A percentile compares a stretch with the other conserved stretches of the same genome.
These are phyloP conservation scores for Ampelocalamus luodianensis DNA, from an alignment of 176 grass and related monocot genomes.

Conservation along the genomic window DNA sequence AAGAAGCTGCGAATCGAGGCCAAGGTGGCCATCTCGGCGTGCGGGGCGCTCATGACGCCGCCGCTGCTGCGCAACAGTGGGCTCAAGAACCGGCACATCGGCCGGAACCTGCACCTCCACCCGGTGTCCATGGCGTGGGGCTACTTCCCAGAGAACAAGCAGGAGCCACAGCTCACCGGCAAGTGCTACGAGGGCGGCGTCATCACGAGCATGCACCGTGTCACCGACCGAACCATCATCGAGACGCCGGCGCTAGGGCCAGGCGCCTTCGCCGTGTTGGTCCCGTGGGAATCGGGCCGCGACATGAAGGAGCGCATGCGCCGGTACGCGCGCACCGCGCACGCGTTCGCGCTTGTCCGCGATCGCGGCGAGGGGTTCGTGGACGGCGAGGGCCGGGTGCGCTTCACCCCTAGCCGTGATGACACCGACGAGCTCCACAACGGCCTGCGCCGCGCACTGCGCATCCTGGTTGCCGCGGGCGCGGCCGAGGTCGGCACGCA, in stretches of 20 bases:
- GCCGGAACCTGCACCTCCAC: slow-evolving; percentile 87
- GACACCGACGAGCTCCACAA: slow-evolving; percentile 62
- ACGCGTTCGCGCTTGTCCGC: slow-evolving; percentile 67
- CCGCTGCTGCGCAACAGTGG: slow-evolving; percentile 62
- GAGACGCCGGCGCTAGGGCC: slow-evolving; percentile 74
- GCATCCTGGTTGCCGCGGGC: slow-evolving; percentile 73
- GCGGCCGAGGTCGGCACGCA: slow-evolving; percentile 84
- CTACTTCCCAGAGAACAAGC: slow-evolving; percentile 65
- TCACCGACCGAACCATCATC: slow-evolving; percentile 62
- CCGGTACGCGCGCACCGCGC: slow-evolving; percentile 71
- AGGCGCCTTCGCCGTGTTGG: slow-evolving; percentile 48
- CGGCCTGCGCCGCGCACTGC: slow-evolving; percentile 59
- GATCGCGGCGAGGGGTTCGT: slow-evolving; percentile 65
- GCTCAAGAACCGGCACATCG: slow-evolving; percentile 72
- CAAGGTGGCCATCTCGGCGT: slow-evolving; percentile 64
- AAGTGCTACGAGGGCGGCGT: slow-evolving; percentile 78
- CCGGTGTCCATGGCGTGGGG: slow-evolving; percentile 81
- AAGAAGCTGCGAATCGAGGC: slow-evolving; percentile 73
- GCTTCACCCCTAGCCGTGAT: slow-evolving; percentile 21
- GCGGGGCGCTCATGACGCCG: slow-evolving; percentile 78
- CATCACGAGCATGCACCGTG: slow-evolving; percentile 86
- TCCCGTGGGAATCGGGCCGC: slow-evolving; percentile 68
- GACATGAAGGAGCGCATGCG: slow-evolving; percentile 81
- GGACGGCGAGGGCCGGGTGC: slow-evolving; percentile 53
- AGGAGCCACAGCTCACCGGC: slow-evolving; percentile 46